phyloP scores from a whole-genome alignment of 148 eudicot species.

The Camellia lanceoleosa region DNA sequence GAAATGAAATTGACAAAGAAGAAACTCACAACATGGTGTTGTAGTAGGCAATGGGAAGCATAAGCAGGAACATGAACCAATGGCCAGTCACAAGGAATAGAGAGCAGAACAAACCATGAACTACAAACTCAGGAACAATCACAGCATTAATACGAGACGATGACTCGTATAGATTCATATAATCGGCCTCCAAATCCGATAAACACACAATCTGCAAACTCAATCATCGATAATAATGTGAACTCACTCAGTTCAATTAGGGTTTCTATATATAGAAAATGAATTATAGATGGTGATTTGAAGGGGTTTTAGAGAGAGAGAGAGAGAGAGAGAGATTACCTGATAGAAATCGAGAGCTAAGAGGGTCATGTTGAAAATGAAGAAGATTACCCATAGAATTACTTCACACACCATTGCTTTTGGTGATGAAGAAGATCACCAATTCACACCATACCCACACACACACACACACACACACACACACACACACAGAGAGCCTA shows the following conservation, averaged over 20 bases:
- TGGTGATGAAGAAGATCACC: too few species aligned
- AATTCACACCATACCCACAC: too few species aligned
- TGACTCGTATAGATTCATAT: constrained; percentile 81
- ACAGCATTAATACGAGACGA: constrained; percentile 68
- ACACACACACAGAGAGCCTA: too few species aligned
- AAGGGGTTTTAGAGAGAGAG: too few species aligned
- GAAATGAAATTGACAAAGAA: constrained; percentile 8
- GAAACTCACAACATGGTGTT: constrained; percentile 63
- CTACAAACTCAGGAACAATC: constrained; percentile 62
- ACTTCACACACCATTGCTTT: too few species aligned
- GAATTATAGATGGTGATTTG: too few species aligned
- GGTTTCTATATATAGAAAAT: too few species aligned
- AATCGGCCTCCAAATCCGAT: constrained; percentile 91
- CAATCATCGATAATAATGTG: background rate
- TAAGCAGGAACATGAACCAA: constrained; percentile 72
- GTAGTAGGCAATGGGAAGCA: constrained; percentile 57
- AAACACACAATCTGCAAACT: constrained; percentile 63
- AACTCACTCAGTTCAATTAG: background rate
- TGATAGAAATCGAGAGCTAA: too few species aligned
- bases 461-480: too few species aligned
- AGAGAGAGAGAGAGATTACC: too few species aligned
- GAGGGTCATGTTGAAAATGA: too few species aligned
- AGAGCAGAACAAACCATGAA: constrained; percentile 61
- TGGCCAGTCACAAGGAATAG: constrained; percentile 72
- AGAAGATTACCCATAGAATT: too few species aligned